Evolutionary conservation across 208 protist genomes (phyloP).

Genomic region (Leishmania major): DNA sequence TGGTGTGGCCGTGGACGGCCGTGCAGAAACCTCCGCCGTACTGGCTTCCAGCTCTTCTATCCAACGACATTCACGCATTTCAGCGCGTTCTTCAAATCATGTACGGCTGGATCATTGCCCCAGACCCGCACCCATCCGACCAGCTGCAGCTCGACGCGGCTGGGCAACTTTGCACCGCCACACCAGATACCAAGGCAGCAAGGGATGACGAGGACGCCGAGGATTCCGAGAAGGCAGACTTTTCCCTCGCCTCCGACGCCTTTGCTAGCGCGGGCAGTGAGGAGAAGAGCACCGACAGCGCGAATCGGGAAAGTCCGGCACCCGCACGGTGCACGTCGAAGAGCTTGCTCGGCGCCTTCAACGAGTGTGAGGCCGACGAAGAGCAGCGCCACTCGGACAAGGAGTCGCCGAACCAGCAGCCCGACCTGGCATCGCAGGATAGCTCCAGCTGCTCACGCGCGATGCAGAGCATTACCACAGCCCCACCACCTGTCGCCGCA

Average conservation of each 20-base stretch:
- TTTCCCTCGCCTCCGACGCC: slow-evolving; percentile 16
- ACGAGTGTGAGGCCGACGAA: slow-evolving; percentile 15
- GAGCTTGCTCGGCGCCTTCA: slow-evolving; percentile 26
- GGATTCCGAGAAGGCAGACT: slow-evolving; percentile 28
- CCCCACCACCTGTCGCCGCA: slow-evolving; percentile 24
- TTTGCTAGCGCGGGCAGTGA: slow-evolving; percentile 12
- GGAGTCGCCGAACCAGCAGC: neutral
- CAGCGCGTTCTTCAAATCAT: slow-evolving; percentile 58
- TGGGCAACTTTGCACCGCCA: slow-evolving; percentile 14
- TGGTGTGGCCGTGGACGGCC: slow-evolving; percentile 22
- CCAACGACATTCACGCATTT: slow-evolving; percentile 63
- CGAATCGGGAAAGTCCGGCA: slow-evolving; percentile 10
- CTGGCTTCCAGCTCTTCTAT: slow-evolving; percentile 70
- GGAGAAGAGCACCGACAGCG: slow-evolving; percentile 7
- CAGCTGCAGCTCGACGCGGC: slow-evolving; percentile 18
- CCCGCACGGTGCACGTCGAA: slow-evolving; percentile 19
- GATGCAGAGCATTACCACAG: slow-evolving; percentile 13
- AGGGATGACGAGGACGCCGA: slow-evolving; percentile 27
- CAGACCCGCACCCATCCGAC: slow-evolving; percentile 34
- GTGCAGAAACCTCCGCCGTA: slow-evolving; percentile 36
- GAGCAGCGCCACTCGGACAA: neutral
- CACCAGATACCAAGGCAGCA: slow-evolving; percentile 2
- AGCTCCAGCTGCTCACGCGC: neutral
- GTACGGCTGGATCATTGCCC: slow-evolving; percentile 70
- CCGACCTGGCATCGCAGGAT: neutral